Percentiles rank a stretch among this genome's conserved stretches.
Conservation (phyloP, 2,329 filamentous ascomycete species). For the Xylaria sp. region DNA sequence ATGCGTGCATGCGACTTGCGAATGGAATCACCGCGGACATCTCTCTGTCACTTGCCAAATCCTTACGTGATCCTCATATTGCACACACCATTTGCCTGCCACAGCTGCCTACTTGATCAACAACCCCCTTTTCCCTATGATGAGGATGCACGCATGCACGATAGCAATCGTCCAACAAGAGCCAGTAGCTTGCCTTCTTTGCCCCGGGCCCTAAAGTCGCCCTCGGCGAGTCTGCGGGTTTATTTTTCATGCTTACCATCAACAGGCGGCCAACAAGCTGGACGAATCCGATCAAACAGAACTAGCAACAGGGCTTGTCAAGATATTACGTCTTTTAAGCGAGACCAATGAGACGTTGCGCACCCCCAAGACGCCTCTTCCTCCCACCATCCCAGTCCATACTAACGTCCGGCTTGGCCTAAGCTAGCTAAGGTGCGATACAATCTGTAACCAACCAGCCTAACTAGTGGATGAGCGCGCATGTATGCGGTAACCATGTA, state of each 20-base stretch:
- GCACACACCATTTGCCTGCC: background rate
- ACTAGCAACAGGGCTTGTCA: slow-evolving; percentile 1
- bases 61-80: too few relatives aligned
- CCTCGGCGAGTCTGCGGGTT: slow-evolving; percentile 29
- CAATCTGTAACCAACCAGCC: background rate
- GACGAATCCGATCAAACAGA: slow-evolving; percentile 17
- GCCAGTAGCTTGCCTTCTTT: background rate
- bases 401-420: slow-evolving; percentile 20
- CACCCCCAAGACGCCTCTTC: background rate
- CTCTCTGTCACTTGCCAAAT: too few relatives aligned
- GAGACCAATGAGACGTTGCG: slow-evolving; percentile 28
- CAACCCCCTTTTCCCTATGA: background rate
- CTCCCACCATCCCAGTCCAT: slow-evolving; percentile 17
- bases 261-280: background rate
- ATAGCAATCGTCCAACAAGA: background rate
- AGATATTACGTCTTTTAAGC: slow-evolving; percentile 28
- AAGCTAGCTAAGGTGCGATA: slow-evolving; percentile 13
- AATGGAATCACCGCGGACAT: too few relatives aligned
- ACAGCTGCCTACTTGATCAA: background rate
- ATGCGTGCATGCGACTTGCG: too few relatives aligned
- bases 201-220: background rate
- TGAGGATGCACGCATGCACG: background rate
- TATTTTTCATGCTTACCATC: slow-evolving; percentile 29
- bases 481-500: too few relatives aligned
- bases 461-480: background rate